phyloP scores from a whole-genome alignment of 208 protist genomes.

The Crithidia sp. region DNA sequence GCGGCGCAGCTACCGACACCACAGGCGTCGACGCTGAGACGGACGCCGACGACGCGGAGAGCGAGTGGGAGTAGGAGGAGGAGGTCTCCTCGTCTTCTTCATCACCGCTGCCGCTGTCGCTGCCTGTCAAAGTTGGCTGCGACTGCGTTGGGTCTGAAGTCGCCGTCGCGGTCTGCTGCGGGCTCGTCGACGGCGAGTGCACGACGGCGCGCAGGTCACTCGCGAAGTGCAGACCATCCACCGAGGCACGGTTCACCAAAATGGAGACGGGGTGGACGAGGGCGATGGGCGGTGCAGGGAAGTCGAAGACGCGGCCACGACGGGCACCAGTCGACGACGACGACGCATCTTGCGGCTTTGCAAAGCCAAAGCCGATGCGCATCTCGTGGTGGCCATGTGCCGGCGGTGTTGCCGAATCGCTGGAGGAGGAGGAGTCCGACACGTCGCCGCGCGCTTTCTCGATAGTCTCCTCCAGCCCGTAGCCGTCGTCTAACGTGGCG shows the following conservation, averaged over 20 bases:
- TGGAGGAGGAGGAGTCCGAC: constrained; percentile 11
- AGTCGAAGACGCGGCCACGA: constrained; percentile 16
- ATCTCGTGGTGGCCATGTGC: neutral
- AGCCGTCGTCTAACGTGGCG: constrained; percentile 8
- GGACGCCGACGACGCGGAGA: neutral
- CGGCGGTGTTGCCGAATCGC: neutral
- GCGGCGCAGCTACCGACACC: neutral
- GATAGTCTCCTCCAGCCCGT: constrained; percentile 4
- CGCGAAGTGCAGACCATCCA: constrained; percentile 4
- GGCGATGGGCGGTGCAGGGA: constrained; percentile 24
- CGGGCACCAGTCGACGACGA: neutral
- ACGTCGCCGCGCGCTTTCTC: neutral
- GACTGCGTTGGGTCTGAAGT: constrained; percentile 11
- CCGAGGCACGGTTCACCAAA: constrained; percentile 27
- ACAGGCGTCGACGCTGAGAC: neutral
- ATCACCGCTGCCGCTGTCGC: constrained; percentile 9
- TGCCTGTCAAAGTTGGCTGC: constrained; percentile 7
- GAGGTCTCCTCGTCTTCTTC: neutral
- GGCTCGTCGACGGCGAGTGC: constrained; percentile 27
- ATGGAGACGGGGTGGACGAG: constrained; percentile 36
- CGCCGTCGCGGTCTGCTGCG: constrained; percentile 6
- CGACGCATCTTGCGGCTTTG: constrained; percentile 3
- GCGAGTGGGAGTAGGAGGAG: neutral
- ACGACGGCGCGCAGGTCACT: constrained; percentile 29
- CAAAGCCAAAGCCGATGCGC: constrained; percentile 13